Conservation (phyloP, 768 basidiomycete genomes). For the Termitomyces sp. region DNA sequence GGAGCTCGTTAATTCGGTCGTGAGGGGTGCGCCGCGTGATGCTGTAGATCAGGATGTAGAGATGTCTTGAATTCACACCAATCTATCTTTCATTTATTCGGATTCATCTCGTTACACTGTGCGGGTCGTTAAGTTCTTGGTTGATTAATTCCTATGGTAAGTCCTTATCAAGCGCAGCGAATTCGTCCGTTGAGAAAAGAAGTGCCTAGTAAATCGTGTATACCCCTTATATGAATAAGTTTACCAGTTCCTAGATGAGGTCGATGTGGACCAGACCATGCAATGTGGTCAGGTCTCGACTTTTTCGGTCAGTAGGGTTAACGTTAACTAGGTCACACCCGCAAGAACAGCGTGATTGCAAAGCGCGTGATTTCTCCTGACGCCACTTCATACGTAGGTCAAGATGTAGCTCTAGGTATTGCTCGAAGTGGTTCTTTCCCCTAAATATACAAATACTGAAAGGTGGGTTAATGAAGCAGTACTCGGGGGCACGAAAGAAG, state of each 20-base stretch:
- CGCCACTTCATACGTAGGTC: background rate
- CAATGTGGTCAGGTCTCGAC: background rate
- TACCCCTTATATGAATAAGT: too few relatives aligned
- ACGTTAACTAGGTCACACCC: background rate
- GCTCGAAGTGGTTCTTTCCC: background rate
- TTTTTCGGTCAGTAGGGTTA: background rate
- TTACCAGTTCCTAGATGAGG: background rate
- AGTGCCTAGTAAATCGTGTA: background rate
- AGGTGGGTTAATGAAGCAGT: background rate
- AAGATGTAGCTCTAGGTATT: background rate
- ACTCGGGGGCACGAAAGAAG: background rate
- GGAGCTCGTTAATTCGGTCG: constrained; percentile 84
- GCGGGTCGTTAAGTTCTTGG: background rate
- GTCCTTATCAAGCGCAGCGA: background rate
- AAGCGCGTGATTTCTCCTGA: constrained; percentile 1
- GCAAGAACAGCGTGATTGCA: background rate
- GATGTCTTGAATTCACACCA: constrained; percentile 41
- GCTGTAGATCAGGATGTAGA: constrained; percentile 60
- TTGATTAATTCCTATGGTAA: background rate
- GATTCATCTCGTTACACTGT: background rate
- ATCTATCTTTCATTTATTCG: background rate
- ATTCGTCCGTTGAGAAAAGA: background rate
- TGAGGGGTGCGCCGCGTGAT: constrained; percentile 71
- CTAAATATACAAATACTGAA: background rate
- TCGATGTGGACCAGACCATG: background rate